These are phyloP conservation scores for Trametes sp. DNA, from an alignment of 1,284 basidiomycete species.

Conservation along the genomic window DNA sequence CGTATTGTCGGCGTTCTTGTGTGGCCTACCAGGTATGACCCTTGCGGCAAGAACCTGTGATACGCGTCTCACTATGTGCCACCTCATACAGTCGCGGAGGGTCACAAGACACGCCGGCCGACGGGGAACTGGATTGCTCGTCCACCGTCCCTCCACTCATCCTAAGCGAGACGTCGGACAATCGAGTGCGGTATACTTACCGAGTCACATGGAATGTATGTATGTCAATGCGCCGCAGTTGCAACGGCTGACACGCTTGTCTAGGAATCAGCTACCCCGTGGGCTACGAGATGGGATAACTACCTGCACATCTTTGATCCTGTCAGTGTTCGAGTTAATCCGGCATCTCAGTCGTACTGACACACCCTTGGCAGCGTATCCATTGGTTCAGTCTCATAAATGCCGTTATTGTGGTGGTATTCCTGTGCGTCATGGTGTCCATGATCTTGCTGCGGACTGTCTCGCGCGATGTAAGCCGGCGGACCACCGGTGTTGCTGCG, in stretches of 20 bases:
- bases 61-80: conserved; percentile 2
- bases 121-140: conserved; percentile 47
- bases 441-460: conserved; percentile 91
- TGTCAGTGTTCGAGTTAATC: conserved; percentile 27
- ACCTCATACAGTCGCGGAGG: conserved; percentile 61
- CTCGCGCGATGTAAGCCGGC: conserved; percentile 80
- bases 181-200: conserved; percentile 90
- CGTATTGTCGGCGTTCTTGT: conserved; percentile 93
- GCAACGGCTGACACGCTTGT: background rate
- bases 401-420: conserved; percentile 89
- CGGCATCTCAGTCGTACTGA: background rate
- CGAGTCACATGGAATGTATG: conserved; percentile 86
- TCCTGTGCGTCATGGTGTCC: conserved; percentile 93
- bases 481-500: conserved; percentile 49
- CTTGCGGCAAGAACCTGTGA: conserved; percentile 1
- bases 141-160: conserved; percentile 53
- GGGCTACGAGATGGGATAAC: conserved; percentile 97
- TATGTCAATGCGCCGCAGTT: background rate
- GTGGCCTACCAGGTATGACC: conserved; percentile 79
- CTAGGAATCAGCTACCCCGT: conserved; percentile 85
- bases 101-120: conserved; percentile 49
- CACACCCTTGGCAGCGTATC: conserved; percentile 52
- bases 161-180: conserved; percentile 68
- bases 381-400: conserved; percentile 97
- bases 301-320: conserved; percentile 88